Evolutionary conservation across 2,329 filamentous ascomycete species (phyloP).

Genomic region (Penicillium sclerotigenum): DNA sequence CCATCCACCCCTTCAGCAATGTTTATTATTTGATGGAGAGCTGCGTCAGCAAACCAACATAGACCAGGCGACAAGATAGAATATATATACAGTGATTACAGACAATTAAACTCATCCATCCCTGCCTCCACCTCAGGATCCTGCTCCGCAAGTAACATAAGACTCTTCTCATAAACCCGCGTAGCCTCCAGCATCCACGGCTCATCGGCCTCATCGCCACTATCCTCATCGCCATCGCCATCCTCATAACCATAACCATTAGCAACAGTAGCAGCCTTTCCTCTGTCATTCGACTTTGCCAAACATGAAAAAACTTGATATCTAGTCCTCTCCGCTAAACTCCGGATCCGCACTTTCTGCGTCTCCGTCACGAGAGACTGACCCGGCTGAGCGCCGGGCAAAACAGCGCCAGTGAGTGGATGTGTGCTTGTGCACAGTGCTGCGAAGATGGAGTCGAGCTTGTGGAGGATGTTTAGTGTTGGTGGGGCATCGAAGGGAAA

Average conservation of each 20-base stretch:
- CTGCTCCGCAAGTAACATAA: conserved; percentile 66
- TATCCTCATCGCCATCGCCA: conserved; percentile 44
- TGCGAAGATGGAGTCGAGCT: conserved; percentile 80
- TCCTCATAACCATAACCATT: conserved; percentile 16
- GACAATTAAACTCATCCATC: conserved; percentile 20
- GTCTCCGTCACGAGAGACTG: conserved; percentile 61
- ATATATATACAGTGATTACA: not conserved
- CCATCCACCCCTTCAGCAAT: too few species aligned
- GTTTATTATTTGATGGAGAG: too few species aligned
- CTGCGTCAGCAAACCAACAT: not conserved
- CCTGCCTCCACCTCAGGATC: conserved; percentile 12
- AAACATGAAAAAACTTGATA: conserved; percentile 11
- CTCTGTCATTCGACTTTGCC: not conserved
- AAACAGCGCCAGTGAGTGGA: conserved; percentile 58
- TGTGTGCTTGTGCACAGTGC: conserved; percentile 69
- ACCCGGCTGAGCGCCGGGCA: conserved; percentile 68
- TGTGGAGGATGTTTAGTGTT: conserved; percentile 69
- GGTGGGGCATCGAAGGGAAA: conserved; percentile 67
- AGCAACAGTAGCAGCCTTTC: conserved; percentile 21
- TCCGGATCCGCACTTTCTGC: conserved; percentile 84
- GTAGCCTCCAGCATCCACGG: conserved; percentile 66
- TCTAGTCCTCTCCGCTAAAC: conserved; percentile 73
- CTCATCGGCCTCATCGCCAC: conserved; percentile 45
- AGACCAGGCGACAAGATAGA: not conserved
- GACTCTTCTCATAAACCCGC: conserved; percentile 74